Evolutionary conservation across 768 basidiomycete genomes (phyloP).

Genomic region (Gelatoporia subvermispora): DNA sequence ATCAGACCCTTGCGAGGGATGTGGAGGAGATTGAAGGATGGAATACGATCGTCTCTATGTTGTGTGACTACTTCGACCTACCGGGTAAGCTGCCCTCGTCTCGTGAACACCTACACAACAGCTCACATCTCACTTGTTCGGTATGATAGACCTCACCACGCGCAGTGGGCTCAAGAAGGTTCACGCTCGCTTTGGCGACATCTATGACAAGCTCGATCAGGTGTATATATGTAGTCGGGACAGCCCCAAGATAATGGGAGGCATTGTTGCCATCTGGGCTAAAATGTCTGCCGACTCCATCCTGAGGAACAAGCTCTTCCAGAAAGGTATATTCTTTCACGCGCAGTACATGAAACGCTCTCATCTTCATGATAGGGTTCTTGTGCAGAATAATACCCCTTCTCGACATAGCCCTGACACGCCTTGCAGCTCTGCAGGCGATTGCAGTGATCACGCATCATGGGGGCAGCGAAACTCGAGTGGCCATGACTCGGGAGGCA

Average conservation of each 20-base stretch:
- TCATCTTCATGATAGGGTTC: constrained; percentile 35
- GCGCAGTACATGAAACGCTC: neutral
- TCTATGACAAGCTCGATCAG: constrained; percentile 46
- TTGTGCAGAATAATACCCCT: constrained; percentile 51
- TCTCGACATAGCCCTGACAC: constrained; percentile 40
- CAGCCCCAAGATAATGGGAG: constrained; percentile 48
- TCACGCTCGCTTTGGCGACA: constrained; percentile 49
- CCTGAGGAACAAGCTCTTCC: constrained; percentile 53
- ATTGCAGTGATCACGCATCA: constrained; percentile 59
- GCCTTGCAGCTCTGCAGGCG: constrained; percentile 49
- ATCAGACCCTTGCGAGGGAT: constrained; percentile 16
- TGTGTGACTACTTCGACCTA: constrained; percentile 47
- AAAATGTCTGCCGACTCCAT: constrained; percentile 60
- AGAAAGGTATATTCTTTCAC: constrained; percentile 38
- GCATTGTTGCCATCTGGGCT: constrained; percentile 56
- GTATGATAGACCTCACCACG: constrained; percentile 43
- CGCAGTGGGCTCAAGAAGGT: constrained; percentile 60
- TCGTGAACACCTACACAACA: neutral
- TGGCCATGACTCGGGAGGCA: constrained; percentile 45
- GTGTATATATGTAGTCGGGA: constrained; percentile 37
- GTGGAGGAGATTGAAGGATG: constrained; percentile 46
- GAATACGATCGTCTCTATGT: constrained; percentile 37
- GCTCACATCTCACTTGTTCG: neutral
- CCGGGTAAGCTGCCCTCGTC: constrained; percentile 39
- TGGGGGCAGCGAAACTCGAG: constrained; percentile 45